Percentiles rank a stretch among this genome's conserved stretches.
phyloP scores from a whole-genome alignment of 169 alveolate genomes.

The Cytauxzoon felis region DNA sequence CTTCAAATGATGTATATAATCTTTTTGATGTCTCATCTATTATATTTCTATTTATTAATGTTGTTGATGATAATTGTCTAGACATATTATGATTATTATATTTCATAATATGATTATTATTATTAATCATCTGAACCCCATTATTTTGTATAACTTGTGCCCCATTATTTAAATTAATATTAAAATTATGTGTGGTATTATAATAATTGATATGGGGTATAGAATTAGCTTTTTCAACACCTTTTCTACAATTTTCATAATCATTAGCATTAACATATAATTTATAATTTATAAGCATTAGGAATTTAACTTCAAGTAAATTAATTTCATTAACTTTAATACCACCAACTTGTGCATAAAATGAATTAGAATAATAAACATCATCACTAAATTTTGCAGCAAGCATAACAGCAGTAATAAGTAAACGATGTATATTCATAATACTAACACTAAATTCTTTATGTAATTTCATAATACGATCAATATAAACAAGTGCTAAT shows the following conservation, averaged over 20 bases:
- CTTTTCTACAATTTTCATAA: constrained; percentile 78
- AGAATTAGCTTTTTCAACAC: constrained; percentile 65
- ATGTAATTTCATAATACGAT: constrained; percentile 71
- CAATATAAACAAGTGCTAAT: constrained; percentile 78
- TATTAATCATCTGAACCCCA: neutral
- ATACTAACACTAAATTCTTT: constrained; percentile 70
- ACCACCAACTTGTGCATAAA: constrained; percentile 91
- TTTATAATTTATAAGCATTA: constrained; percentile 77
- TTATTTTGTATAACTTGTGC: neutral
- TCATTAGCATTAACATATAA: constrained; percentile 83
- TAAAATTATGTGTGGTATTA: constrained; percentile 18
- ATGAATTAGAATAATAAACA: constrained; percentile 82
- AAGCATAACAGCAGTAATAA: constrained; percentile 84
- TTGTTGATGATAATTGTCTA: neutral
- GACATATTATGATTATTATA: neutral
- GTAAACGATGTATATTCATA: constrained; percentile 81
- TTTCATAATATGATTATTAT: neutral
- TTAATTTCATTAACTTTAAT: constrained; percentile 86
- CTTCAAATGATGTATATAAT: neutral
- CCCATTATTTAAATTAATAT: neutral
- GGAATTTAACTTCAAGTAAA: constrained; percentile 82
- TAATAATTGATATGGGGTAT: constrained; percentile 20
- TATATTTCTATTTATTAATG: neutral
- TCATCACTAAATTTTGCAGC: constrained; percentile 92
- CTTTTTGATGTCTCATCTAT: neutral